Percentiles rank a stretch among this genome's conserved stretches.
phyloP scores from a whole-genome alignment of 2,329 filamentous ascomycete genomes.

The Podosphaera fusca region DNA sequence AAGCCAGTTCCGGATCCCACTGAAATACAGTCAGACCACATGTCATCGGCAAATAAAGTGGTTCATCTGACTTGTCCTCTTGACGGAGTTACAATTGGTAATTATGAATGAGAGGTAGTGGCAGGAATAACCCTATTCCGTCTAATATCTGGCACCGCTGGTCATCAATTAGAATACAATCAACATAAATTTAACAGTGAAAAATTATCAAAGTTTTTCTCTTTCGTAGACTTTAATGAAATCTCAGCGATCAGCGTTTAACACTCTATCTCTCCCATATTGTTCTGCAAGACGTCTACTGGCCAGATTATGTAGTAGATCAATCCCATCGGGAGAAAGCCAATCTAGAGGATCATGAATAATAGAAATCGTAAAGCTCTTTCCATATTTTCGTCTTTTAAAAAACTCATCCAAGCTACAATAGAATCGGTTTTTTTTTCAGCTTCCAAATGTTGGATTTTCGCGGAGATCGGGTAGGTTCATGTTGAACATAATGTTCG shows the following conservation, averaged over 20 bases:
- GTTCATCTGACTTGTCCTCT: too few species aligned
- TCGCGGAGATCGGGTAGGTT: not conserved
- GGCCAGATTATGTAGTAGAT: conserved; percentile 54
- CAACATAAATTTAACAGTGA: not conserved
- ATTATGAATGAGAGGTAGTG: conserved; percentile 13
- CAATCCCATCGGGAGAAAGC: conserved; percentile 45
- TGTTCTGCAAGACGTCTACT: conserved; percentile 63
- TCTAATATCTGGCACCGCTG: conserved; percentile 38
- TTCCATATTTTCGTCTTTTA: conserved; percentile 24
- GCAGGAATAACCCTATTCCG: conserved; percentile 34
- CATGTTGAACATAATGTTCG: not conserved
- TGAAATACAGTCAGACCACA: not conserved
- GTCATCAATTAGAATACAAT: not conserved
- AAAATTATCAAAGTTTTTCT: not conserved
- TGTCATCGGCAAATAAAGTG: too few species aligned
- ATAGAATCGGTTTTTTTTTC: conserved; percentile 3
- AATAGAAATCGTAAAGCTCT: conserved; percentile 45
- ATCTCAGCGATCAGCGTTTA: not conserved
- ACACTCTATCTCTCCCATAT: conserved; percentile 48
- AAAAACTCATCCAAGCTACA: conserved; percentile 16
- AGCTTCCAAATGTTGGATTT: not conserved
- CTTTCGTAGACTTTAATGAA: not conserved
- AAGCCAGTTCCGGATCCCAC: conserved; percentile 55
- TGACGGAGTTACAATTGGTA: too few species aligned
- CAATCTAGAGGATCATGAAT: conserved; percentile 45